Percentiles rank a stretch among this genome's conserved stretches.
phyloP scores from a whole-genome alignment of 352 stramenopile species.

The Ophiocytium majus region DNA sequence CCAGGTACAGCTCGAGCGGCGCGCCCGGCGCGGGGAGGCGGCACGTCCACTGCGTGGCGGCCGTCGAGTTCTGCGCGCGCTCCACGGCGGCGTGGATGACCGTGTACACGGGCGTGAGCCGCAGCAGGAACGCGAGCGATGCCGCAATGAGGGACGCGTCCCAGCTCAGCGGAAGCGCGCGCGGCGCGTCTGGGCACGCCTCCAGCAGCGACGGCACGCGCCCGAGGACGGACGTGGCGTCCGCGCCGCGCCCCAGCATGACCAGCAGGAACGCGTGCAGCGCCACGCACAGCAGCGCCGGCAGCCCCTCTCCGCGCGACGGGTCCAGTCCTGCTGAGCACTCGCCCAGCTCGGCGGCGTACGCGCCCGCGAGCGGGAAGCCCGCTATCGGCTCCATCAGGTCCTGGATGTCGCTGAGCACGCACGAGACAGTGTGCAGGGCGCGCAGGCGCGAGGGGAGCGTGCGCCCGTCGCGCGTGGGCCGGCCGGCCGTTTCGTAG shows the following conservation, averaged over 20 bases:
- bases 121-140: slow-evolving; percentile 38
- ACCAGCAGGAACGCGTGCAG: slow-evolving; percentile 45
- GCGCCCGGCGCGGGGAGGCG: slow-evolving; percentile 35
- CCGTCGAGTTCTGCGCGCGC: slow-evolving; percentile 27
- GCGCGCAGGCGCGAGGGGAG: slow-evolving; percentile 19
- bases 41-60: slow-evolving; percentile 34
- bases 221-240: slow-evolving; percentile 25
- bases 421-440: slow-evolving; percentile 45
- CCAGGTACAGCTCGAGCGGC: slow-evolving; percentile 23
- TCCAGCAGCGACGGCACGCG: slow-evolving; percentile 35
- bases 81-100: slow-evolving; percentile 24
- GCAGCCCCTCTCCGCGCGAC: slow-evolving; percentile 27
- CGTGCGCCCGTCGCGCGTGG: slow-evolving; percentile 12
- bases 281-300: slow-evolving; percentile 35
- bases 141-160: slow-evolving; percentile 47
- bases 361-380: background rate
- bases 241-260: slow-evolving; percentile 31
- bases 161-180: slow-evolving; percentile 43
- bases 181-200: slow-evolving; percentile 17
- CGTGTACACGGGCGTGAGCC: slow-evolving; percentile 26
- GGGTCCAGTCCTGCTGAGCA: slow-evolving; percentile 21
- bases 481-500: slow-evolving; percentile 34
- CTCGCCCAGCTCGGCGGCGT: background rate
- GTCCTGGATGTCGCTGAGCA: slow-evolving; percentile 41
- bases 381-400: slow-evolving; percentile 5